Evolutionary conservation across 2,329 filamentous ascomycete genomes (phyloP), one percentile per base, ranked within the genome.

Genomic region (Trichophyton benhamiae): DNA sequence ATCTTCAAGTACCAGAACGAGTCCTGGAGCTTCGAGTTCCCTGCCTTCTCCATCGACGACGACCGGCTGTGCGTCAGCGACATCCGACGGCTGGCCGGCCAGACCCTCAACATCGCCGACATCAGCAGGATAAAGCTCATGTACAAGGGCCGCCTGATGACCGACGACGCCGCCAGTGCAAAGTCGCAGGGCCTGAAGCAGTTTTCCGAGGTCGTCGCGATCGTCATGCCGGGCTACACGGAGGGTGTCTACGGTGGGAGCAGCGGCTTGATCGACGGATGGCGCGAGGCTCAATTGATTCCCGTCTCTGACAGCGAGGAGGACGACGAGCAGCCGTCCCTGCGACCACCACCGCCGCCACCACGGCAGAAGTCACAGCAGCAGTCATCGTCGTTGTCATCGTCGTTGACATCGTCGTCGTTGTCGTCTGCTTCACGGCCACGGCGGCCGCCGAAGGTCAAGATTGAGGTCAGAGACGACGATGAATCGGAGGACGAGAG

Each of bases 91-190:
- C 66, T 69, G 8, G 76, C 77, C n/a, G 77, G 76, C 1, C 65
- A 70, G 52, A 68, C 69, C 61, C 71, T 73, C 9, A 69, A 69
- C 8, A 71, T 72, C 5, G 60, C 66, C 2, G 68, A 77, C 60
- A 69, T 71, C 7, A 66, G 72, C 46, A 71, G 72, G 27, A 69
- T 79, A 61, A 73, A 73, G 60, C 64, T 79, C 46, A 68, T 79
- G 7, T 79, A 79, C 68, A 79, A 79, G 67, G 76, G 76, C 36
- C 74, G 72, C 30, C 64, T 77, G 41, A 66, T 79, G 58, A 75
- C 75, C 59, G 70, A 77, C 61, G 73, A 79, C 65, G 60, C 64
- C 3, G 65, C 65, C 49, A 68, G 73, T 9, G 75, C 76, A 62
- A 74, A 73, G 63, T 66, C 71, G 41, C 76, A 77, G 62, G 74